Percentiles rank a stretch among this genome's conserved stretches.
Conservation (phyloP, 1,139 yeast species). For the Pneumocystis oryctolagi region DNA sequence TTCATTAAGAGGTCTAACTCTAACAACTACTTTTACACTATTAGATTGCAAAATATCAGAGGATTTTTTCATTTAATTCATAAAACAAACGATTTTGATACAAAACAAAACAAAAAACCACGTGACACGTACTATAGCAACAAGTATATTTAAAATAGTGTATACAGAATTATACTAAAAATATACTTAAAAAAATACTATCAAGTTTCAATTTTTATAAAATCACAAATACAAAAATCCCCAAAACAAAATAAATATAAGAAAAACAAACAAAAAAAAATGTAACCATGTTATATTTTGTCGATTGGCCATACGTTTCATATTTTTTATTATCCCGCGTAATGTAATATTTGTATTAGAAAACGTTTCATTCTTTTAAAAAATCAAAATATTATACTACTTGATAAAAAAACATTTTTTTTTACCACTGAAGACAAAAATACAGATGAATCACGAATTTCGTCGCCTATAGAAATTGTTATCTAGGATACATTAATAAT, state of each 20-base stretch:
- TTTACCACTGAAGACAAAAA: background rate
- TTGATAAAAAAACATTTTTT: background rate
- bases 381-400: background rate
- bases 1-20: slow-evolving; percentile 25
- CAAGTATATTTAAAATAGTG: background rate
- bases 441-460: background rate
- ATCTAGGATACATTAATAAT: background rate
- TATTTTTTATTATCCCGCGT: background rate
- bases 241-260: background rate
- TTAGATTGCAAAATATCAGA: slow-evolving; percentile 13
- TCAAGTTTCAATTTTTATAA: background rate
- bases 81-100: background rate
- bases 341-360: background rate
- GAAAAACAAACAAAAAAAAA: background rate
- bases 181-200: background rate
- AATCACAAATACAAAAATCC: background rate
- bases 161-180: background rate
- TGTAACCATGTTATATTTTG: background rate
- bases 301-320: background rate
- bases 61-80: background rate
- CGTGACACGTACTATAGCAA: background rate
- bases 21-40: slow-evolving; percentile 28
- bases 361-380: background rate
- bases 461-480: background rate
- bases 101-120: background rate